Evolutionary conservation across 371 early-diverging fungal species (phyloP).

Genomic region (Apophysomyces elegans): DNA sequence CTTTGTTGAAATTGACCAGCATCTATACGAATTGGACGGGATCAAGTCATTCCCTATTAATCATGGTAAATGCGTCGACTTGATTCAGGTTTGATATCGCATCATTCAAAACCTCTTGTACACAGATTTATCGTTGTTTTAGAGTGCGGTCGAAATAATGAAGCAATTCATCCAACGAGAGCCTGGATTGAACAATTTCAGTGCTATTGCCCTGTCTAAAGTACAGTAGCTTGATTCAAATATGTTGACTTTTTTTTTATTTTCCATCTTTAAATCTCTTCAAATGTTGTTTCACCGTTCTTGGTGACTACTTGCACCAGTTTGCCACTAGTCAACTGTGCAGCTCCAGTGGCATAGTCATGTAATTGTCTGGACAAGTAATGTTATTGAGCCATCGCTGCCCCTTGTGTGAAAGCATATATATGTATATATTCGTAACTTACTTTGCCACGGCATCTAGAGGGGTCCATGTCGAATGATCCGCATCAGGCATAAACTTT

Average conservation of each 20-base stretch:
- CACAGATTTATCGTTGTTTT: not conserved
- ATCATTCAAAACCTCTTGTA: not conserved
- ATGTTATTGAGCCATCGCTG: not conserved
- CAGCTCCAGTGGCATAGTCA: conserved; percentile 51
- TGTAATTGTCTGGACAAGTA: conserved; percentile 48
- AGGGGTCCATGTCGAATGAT: conserved; percentile 89
- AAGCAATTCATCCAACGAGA: conserved; percentile 70
- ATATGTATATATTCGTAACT: conserved; percentile 21
- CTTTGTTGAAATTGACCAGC: conserved; percentile 70
- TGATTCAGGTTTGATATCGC: conserved; percentile 49
- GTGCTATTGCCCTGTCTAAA: conserved; percentile 59
- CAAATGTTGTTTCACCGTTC: conserved; percentile 55
- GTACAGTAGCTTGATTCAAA: not conserved
- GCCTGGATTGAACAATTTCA: conserved; percentile 65
- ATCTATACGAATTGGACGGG: conserved; percentile 86
- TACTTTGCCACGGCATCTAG: conserved; percentile 75
- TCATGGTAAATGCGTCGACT: conserved; percentile 68
- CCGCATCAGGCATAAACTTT: conserved; percentile 86
- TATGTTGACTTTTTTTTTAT: not conserved
- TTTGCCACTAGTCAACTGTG: conserved; percentile 57
- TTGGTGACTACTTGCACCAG: conserved; percentile 57
- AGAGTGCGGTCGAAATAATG: conserved; percentile 68
- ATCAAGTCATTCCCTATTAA: conserved; percentile 76
- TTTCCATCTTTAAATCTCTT: conserved; percentile 31
- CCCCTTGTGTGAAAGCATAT: not conserved